phyloP scores from a whole-genome alignment of 805 yeast genomes.

The Myxozyma sirexii region DNA sequence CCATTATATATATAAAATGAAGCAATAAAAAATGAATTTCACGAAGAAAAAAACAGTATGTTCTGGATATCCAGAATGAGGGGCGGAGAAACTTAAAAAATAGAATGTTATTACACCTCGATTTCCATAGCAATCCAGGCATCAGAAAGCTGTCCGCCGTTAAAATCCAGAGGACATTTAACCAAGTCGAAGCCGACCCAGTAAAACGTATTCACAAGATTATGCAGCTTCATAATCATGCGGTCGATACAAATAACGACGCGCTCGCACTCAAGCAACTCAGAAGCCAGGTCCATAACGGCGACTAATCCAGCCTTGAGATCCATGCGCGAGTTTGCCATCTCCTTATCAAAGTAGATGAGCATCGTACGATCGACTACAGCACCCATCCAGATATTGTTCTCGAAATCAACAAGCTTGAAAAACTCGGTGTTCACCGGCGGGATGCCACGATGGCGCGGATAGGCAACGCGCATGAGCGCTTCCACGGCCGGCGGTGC shows the following conservation, averaged over 20 bases:
- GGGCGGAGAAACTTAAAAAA: background rate
- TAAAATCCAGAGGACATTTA: conserved; percentile 18
- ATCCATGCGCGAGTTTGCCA: conserved; percentile 18
- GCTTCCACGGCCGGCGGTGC: conserved; percentile 26
- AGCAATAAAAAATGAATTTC: background rate
- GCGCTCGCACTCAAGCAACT: conserved; percentile 33
- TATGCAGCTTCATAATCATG: conserved; percentile 18
- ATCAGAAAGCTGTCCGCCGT: conserved; percentile 28
- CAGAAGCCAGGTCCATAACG: conserved; percentile 36
- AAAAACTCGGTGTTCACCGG: conserved; percentile 18
- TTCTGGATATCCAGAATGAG: background rate
- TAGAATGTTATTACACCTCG: conserved; percentile 22
- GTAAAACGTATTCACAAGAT: conserved; percentile 24
- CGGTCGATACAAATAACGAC: conserved; percentile 36
- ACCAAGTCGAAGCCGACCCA: conserved; percentile 37
- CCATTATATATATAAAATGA: background rate
- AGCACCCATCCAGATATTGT: conserved; percentile 33
- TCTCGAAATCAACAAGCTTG: conserved; percentile 28
- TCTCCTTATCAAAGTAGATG: conserved; percentile 32
- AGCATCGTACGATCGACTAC: conserved; percentile 29
- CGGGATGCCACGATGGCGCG: conserved; percentile 15
- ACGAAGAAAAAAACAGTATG: background rate
- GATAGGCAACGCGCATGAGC: conserved; percentile 27
- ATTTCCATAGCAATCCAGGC: conserved; percentile 36
- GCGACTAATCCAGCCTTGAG: conserved; percentile 33